Evolutionary conservation across 2,329 filamentous ascomycete species (phyloP).

Genomic region (Penicillium sp.): DNA sequence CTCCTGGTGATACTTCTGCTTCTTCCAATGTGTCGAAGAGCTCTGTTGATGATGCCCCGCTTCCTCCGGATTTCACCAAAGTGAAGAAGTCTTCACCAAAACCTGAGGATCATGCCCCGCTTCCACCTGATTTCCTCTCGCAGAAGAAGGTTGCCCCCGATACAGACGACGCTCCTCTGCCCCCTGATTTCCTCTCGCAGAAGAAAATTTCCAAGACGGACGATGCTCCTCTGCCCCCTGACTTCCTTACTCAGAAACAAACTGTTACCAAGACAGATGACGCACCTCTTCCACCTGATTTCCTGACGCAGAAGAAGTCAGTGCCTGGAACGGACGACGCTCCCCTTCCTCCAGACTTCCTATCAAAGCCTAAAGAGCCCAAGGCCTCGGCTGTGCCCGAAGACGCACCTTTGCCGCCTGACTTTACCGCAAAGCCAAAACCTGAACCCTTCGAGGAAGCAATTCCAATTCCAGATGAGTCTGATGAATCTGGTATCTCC

Average conservation of each 20-base stretch:
- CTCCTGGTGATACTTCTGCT: constrained; percentile 50
- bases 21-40: constrained; percentile 45
- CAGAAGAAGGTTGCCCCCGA: constrained; percentile 16
- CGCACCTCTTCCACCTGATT: constrained; percentile 26
- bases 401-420: constrained; percentile 27
- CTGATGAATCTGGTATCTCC: constrained; percentile 18
- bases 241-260: constrained; percentile 21
- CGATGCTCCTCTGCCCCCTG: constrained; percentile 21
- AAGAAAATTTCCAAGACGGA: neutral
- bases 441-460: constrained; percentile 21
- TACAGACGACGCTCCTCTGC: constrained; percentile 26
- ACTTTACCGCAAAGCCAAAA: constrained; percentile 25
- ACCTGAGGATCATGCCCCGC: constrained; percentile 13
- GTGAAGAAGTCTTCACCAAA: constrained; percentile 3
- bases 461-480: constrained; percentile 36
- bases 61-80: constrained; percentile 31
- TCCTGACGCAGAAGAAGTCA: constrained; percentile 6
- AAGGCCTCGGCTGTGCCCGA: constrained; percentile 7
- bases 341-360: constrained; percentile 33
- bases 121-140: constrained; percentile 20
- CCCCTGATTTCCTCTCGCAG: constrained; percentile 18
- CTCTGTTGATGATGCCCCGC: constrained; percentile 43
- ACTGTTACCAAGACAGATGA: constrained; percentile 18
- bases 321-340: neutral
- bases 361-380: constrained; percentile 12